Conservation (phyloP, 2,329 filamentous ascomycete genomes). For the Cladosporium sp. region DNA sequence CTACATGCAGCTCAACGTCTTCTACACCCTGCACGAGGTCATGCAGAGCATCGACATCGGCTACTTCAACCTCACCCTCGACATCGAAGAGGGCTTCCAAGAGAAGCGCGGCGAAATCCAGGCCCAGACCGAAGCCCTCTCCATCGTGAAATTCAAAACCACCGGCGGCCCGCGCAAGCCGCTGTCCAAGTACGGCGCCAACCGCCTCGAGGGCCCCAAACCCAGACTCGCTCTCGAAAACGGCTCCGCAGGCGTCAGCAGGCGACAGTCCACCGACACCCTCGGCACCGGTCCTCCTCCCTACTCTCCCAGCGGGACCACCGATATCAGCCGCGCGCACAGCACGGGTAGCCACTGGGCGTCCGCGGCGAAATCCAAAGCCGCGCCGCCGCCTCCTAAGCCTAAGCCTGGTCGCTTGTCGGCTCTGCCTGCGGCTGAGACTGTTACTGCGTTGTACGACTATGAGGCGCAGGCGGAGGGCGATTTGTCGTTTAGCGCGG, state of each 20-base stretch:
- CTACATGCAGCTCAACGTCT: conserved; percentile 99
- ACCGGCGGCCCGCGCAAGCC: conserved; percentile 64
- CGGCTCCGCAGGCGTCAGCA: conserved; percentile 29
- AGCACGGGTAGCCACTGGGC: conserved; percentile 42
- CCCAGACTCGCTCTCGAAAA: conserved; percentile 37
- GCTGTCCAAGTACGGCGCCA: conserved; percentile 50
- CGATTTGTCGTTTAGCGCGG: conserved; percentile 84
- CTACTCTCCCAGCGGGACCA: conserved; percentile 25
- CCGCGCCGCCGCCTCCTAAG: conserved; percentile 52
- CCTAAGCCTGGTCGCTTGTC: conserved; percentile 70
- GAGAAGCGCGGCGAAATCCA: conserved; percentile 86
- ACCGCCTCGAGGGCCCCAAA: conserved; percentile 18
- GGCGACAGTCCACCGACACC: conserved; percentile 28
- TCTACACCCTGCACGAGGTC: conserved; percentile 95
- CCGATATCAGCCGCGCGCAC: conserved; percentile 34
- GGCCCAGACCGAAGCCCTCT: conserved; percentile 77
- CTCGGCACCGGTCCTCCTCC: conserved; percentile 29
- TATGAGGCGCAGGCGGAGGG: conserved; percentile 95
- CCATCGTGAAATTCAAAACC: conserved; percentile 89
- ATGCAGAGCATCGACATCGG: conserved; percentile 98
- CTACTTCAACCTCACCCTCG: conserved; percentile 90
- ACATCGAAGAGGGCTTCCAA: conserved; percentile 88
- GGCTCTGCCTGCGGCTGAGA: conserved; percentile 62
- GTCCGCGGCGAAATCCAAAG: conserved; percentile 49
- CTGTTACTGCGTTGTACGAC: conserved; percentile 88